Percentiles rank a stretch among this genome's conserved stretches.
Conservation (phyloP, 2,329 filamentous ascomycete genomes). For the Aspergillus terreus region DNA sequence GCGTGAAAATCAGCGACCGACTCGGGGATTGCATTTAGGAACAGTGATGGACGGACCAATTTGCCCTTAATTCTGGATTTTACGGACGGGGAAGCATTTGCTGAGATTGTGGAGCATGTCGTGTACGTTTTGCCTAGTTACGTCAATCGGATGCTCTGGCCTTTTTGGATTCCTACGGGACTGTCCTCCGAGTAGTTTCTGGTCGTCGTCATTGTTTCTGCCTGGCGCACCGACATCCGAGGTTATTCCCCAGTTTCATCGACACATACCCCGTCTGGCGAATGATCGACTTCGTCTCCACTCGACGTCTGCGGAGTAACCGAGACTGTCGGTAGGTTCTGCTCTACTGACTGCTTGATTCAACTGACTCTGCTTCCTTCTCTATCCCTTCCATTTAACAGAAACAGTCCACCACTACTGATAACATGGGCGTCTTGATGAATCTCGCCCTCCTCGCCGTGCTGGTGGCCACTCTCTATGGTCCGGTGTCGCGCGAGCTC, state of each 20-base stretch:
- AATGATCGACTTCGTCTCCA: neutral
- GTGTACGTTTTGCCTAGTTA: neutral
- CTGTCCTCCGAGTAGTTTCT: too few species aligned
- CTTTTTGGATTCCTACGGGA: too few species aligned
- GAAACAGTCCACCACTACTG: neutral
- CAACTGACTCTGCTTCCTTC: neutral
- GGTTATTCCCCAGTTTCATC: neutral
- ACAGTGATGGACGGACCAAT: neutral
- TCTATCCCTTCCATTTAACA: neutral
- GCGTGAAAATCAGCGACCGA: too few species aligned
- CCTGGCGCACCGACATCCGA: neutral
- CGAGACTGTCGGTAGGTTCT: neutral
- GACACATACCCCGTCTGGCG: neutral
- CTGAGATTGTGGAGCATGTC: neutral
- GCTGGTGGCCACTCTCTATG: conserved; percentile 18
- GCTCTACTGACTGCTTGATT: neutral
- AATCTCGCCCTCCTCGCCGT: conserved; percentile 17
- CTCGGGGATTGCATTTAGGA: neutral
- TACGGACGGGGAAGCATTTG: too few species aligned
- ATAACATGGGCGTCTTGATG: conserved; percentile 20
- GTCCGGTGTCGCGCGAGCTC: conserved; percentile 15
- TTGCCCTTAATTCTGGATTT: neutral
- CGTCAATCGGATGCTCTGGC: too few species aligned
- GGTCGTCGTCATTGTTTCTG: too few species aligned
- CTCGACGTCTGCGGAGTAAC: neutral